These are phyloP conservation scores for Moricandia moricandioides DNA, from an alignment of 345 rosid species.

Conservation along the genomic window DNA sequence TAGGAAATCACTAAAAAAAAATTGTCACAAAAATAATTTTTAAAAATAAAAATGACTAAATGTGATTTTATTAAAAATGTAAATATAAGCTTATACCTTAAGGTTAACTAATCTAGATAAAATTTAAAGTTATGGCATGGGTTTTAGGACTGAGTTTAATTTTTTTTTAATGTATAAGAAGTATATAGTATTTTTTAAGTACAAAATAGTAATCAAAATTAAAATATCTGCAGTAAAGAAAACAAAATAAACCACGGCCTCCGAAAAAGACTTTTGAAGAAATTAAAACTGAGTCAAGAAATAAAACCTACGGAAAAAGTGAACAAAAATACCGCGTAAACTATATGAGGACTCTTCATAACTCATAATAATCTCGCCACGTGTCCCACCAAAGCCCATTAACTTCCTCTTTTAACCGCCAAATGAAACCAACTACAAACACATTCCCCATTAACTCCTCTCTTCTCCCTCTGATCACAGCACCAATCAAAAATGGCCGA, in stretches of 20 bases:
- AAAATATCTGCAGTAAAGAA: not conserved
- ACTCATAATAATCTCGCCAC: conserved; percentile 4
- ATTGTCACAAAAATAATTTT: too few species aligned
- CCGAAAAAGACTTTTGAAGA: conserved; percentile 6
- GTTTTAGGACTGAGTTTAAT: too few species aligned
- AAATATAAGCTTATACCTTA: too few species aligned
- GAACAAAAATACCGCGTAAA: not conserved
- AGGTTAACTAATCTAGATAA: too few species aligned
- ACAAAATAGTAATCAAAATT: too few species aligned
- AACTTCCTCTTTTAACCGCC: conserved; percentile 27
- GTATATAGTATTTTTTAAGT: too few species aligned
- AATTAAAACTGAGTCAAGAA: not conserved
- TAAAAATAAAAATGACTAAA: too few species aligned
- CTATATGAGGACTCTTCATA: not conserved
- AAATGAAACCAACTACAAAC: conserved; percentile 12
- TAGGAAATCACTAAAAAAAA: too few species aligned
- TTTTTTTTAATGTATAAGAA: too few species aligned
- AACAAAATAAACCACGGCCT: not conserved
- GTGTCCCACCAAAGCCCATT: not conserved
- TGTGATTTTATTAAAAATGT: too few species aligned
- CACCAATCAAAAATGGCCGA: conserved; percentile 22
- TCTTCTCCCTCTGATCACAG: conserved; percentile 6
- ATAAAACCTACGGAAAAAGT: not conserved
- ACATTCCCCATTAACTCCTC: conserved; percentile 8
- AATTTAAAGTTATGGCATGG: too few species aligned